A percentile compares a stretch with the other conserved stretches of the same genome.
phyloP scores from a whole-genome alignment of 2,329 filamentous ascomycete species.

The Trichoderma simmonsii region DNA sequence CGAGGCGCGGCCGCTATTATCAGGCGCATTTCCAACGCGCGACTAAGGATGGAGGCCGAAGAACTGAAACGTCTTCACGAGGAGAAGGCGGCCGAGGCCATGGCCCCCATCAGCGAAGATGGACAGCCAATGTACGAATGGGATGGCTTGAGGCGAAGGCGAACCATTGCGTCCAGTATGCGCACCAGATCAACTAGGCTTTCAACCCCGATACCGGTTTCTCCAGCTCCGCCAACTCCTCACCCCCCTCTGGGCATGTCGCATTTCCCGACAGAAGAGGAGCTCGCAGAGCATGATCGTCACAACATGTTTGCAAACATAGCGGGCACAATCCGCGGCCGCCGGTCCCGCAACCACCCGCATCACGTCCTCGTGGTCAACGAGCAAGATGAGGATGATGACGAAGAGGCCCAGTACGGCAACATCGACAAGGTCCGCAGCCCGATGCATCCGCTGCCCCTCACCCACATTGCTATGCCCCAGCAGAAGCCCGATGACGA shows the following conservation, averaged over 20 bases:
- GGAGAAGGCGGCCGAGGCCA: slow-evolving; percentile 67
- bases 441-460: slow-evolving; percentile 58
- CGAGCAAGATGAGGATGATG: slow-evolving; percentile 29
- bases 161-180: slow-evolving; percentile 46
- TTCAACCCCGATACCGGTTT: slow-evolving; percentile 25
- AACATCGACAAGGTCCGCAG: slow-evolving; percentile 44
- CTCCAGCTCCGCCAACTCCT: slow-evolving; percentile 24
- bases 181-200: slow-evolving; percentile 29
- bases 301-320: slow-evolving; percentile 53
- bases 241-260: slow-evolving; percentile 71
- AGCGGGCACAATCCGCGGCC: slow-evolving; percentile 49
- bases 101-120: slow-evolving; percentile 74
- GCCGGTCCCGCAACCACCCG: slow-evolving; percentile 25
- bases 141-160: slow-evolving; percentile 80
- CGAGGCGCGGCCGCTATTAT: slow-evolving; percentile 87
- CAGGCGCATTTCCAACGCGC: slow-evolving; percentile 70
- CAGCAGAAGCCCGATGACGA: slow-evolving; percentile 45
- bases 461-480: slow-evolving; percentile 58
- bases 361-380: slow-evolving; percentile 32
- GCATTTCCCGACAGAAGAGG: slow-evolving; percentile 66
- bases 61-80: slow-evolving; percentile 77
- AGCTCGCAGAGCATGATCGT: slow-evolving; percentile 52
- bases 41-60: slow-evolving; percentile 74
- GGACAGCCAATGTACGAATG: slow-evolving; percentile 72
- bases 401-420: slow-evolving; percentile 27